A percentile compares a stretch with the other conserved stretches of the same genome.
Evolutionary conservation across 805 yeast species (phyloP).

Genomic region (Cyberlindnera misumaiensis): DNA sequence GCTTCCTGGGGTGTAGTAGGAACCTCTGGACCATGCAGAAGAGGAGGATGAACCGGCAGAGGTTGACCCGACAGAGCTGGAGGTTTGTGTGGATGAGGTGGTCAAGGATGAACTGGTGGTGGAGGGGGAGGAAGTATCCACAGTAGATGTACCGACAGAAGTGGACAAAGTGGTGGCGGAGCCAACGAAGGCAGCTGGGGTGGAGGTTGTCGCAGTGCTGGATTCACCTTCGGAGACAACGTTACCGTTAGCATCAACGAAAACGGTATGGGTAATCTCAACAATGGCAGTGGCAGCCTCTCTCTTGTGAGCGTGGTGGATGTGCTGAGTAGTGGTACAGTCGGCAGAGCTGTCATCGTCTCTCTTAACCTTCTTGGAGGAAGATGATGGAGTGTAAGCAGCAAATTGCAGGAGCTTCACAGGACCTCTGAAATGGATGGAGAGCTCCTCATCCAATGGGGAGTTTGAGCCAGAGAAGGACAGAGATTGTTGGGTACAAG

Average conservation of each 20-base stretch:
- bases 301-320: constrained; percentile 49
- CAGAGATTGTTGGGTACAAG: constrained; percentile 52
- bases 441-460: constrained; percentile 81
- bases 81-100: constrained; percentile 26
- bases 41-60: constrained; percentile 29
- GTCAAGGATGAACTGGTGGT: constrained; percentile 16
- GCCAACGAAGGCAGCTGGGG: not conserved
- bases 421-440: constrained; percentile 91
- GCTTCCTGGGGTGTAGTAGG: constrained; percentile 71
- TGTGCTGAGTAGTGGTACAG: constrained; percentile 26
- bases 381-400: constrained; percentile 70
- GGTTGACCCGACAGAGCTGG: constrained; percentile 25
- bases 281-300: constrained; percentile 55
- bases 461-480: constrained; percentile 67
- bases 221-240: constrained; percentile 22
- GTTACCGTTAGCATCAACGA: constrained; percentile 53
- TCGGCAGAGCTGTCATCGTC: constrained; percentile 31
- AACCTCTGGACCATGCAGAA: constrained; percentile 63
- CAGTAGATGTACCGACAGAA: constrained; percentile 16
- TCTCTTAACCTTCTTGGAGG: constrained; percentile 36
- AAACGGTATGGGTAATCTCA: constrained; percentile 74
- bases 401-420: constrained; percentile 75
- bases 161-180: constrained; percentile 16
- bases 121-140: constrained; percentile 1
- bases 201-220: constrained; percentile 22